These are phyloP conservation scores for Xylaria nigripes DNA, from an alignment of 495 filamentous ascomycete genomes.

Conservation along the genomic window DNA sequence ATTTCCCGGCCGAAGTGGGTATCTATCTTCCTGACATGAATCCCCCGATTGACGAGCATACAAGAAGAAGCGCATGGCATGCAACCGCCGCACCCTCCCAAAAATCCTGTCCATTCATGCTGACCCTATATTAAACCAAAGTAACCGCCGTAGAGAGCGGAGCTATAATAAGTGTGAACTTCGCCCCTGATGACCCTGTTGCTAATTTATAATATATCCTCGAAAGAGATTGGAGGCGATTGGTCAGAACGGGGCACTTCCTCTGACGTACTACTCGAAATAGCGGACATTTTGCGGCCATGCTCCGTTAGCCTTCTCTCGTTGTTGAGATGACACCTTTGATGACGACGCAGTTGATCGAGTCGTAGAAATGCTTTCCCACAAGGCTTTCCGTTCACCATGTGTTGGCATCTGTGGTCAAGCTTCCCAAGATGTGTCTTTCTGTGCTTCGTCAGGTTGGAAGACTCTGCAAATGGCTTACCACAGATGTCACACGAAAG, in stretches of 20 bases:
- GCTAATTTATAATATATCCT: background rate
- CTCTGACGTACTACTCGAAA: background rate
- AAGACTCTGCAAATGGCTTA: slow-evolving; percentile 47
- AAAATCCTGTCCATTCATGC: too few relatives aligned
- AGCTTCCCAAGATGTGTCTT: slow-evolving; percentile 35
- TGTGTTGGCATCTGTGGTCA: slow-evolving; percentile 25
- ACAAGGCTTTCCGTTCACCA: slow-evolving; percentile 24
- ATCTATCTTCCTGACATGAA: background rate
- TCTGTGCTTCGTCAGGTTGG: slow-evolving; percentile 47
- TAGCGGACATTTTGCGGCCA: background rate
- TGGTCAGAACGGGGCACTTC: background rate
- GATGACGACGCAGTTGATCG: slow-evolving; percentile 46
- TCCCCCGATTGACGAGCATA: background rate
- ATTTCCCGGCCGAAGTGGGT: background rate
- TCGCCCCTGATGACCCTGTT: too few relatives aligned
- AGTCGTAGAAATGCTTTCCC: slow-evolving; percentile 46
- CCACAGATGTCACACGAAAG: slow-evolving; percentile 41
- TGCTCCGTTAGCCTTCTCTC: background rate
- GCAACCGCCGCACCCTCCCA: too few relatives aligned
- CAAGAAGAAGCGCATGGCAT: background rate
- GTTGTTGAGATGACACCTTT: slow-evolving; percentile 28
- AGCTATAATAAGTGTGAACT: too few relatives aligned
- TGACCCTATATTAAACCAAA: too few relatives aligned
- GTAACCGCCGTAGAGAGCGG: too few relatives aligned
- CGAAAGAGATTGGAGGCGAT: background rate